Evolutionary conservation across 768 basidiomycete genomes (phyloP), one percentile per base, ranked within the genome.

Genomic region (Peribolospora kevripleyi): DNA sequence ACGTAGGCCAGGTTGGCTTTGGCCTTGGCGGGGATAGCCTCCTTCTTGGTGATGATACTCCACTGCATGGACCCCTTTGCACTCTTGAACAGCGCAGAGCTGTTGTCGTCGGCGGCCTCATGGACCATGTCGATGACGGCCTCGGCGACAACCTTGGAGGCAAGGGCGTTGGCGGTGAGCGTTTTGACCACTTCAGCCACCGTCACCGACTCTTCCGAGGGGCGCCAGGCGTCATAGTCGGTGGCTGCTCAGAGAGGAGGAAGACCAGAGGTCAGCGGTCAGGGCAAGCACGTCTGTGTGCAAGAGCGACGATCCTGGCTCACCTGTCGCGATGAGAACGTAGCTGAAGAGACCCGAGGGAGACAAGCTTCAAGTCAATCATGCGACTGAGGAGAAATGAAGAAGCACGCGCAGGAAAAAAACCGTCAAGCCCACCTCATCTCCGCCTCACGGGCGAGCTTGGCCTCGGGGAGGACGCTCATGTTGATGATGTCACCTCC

Each of bases 401-500:
- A 14, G 41, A 38, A 25, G 46, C 57, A 58, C 36, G 14, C 4
- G 39, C 45, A 3, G 37, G 41, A 50, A 55, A 46, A 14, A 14
- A 5, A 25, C 25, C 25, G 25, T 25, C 3, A 25, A 39, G 68
- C 75, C 52, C 56, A 88, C 87, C 81, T 81, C 9, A 98, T 68
- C 69, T 98, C 91, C 2, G 87, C 88, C 70, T 98, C 90, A 10
- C 90, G 72, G 3, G 91, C 91, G 46, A 95, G 73, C 71, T 97
- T 97, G n/a, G 90, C 79, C 70, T 98, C 91, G 2, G 93, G 93
- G 38, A 95, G 70, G 46, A 84, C 84, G 56, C 84, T 91, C 91
- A 98, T 98, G 68, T 95, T 90, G 69, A 91, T 90, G 64, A 91
- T 70, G 67, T 91, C 85, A 5, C 78, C 84, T 7, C 91, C 91